Base-by-base conservation (phyloP, 805 yeast genomes). In the Saccharomycopsis guyanensis region DNA sequence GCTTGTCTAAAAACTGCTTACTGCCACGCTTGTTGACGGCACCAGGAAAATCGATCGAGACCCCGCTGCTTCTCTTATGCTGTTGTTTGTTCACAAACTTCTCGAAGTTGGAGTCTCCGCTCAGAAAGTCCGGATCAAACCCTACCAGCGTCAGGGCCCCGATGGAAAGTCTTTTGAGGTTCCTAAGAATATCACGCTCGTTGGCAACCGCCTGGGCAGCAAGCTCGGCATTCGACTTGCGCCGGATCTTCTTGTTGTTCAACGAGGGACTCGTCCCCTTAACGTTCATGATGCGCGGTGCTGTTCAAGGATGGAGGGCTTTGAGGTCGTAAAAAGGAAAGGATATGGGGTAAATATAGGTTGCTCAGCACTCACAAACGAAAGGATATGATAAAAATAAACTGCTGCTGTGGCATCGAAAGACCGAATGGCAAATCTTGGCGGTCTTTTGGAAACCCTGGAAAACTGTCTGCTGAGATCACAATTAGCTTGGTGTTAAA, bases 191-290 rank as follows among this genome's bases (percentile, higher is more conserved):
- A 61, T 78, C 77, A 52, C 82, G 71, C 58, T 85, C 93, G 50
- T 76, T 79, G 56, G 84, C 86, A 39, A 85, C 75, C 4, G 87
- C 86, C 55, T 78, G 78, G 2, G 86, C 88, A 2, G 94, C 94
- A 31, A 75, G 72, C 37, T 69, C 55, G 42, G 70, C 67, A 56
- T 75, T 66, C 46, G 74, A 67, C 47, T 69, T 68, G 37, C 73
- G 55, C 36, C 45, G 36, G 6, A 32, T 40, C 23, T 44, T 38
- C 15, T 24, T 39, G 23, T n/a, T 36, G n/a, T n/a, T n/a, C n/a
- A n/a, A n/a, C n/a, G n/a, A n/a, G n/a, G n/a, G n/a, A n/a, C n/a
- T n/a, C n/a, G n/a, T n/a, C n/a, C n/a, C n/a, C n/a, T n/a, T n/a
- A n/a, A n/a, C n/a, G n/a, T n/a, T n/a, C 23, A 23, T n/a, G 33